These are phyloP conservation scores for Nepenthes gracilis DNA, from an alignment of 148 eudicot genomes.

Conservation along the genomic window DNA sequence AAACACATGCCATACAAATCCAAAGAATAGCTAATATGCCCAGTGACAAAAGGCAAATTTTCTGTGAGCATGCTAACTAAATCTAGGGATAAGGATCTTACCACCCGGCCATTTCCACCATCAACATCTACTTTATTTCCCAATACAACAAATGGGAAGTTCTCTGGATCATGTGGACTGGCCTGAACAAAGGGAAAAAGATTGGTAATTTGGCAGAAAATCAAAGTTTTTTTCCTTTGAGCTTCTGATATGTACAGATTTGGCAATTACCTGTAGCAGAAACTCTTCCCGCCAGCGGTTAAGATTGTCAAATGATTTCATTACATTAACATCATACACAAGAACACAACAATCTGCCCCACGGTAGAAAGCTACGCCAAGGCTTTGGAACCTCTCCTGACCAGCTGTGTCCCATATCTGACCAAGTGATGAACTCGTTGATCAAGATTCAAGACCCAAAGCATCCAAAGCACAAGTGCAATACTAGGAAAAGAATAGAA, in stretches of 20 bases:
- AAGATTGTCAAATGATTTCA: conserved; percentile 65
- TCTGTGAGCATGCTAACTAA: background rate
- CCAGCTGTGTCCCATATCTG: conserved; percentile 15
- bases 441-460: background rate
- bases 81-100: conserved; percentile 12
- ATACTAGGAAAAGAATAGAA: too few relatives aligned
- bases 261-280: conserved; percentile 47
- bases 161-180: conserved; percentile 74
- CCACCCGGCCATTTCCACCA: conserved; percentile 84
- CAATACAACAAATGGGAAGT: conserved; percentile 76
- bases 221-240: too few relatives aligned
- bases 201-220: background rate
- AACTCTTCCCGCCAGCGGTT: conserved; percentile 75
- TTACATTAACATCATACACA: conserved; percentile 56
- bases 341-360: conserved; percentile 37
- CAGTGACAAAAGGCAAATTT: background rate
- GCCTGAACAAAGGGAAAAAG: conserved; percentile 28
- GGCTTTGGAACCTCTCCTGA: conserved; percentile 89
- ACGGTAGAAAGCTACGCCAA: conserved; percentile 78
- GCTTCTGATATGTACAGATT: too few relatives aligned
- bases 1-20: background rate
- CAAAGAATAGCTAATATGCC: background rate
- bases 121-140: conserved; percentile 76
- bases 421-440: background rate
- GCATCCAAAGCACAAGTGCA: too few relatives aligned